Evolutionary conservation across 805 yeast species (phyloP).

Genomic region (Hanseniaspora guilliermondii): DNA sequence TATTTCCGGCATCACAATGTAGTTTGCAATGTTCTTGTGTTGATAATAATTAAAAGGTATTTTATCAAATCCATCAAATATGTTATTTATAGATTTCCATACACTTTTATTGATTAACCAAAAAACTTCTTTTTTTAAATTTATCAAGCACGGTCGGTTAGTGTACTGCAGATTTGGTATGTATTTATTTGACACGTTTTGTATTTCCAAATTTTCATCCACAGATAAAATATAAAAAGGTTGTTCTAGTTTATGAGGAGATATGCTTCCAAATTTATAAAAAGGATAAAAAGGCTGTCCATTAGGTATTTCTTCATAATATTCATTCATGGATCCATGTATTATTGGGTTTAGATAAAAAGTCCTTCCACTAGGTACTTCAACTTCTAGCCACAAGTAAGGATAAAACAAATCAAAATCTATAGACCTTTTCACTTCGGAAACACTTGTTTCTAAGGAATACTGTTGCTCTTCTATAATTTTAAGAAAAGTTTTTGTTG

Average conservation of each 20-base stretch:
- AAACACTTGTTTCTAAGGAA: neutral
- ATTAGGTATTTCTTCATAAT: neutral
- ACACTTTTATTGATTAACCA: constrained; percentile 1
- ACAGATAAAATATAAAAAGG: constrained; percentile 1
- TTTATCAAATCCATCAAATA: neutral
- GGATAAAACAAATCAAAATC: constrained; percentile 11
- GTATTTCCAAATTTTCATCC: neutral
- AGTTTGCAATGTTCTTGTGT: constrained; percentile 12
- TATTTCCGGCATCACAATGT: constrained; percentile 17
- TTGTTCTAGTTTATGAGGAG: constrained; percentile 1
- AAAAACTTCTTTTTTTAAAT: constrained; percentile 1
- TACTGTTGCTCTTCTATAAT: neutral
- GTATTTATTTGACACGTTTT: neutral
- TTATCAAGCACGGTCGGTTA: neutral
- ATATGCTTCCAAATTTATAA: neutral
- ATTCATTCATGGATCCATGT: neutral
- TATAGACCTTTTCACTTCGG: neutral
- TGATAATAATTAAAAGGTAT: neutral
- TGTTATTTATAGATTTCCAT: neutral
- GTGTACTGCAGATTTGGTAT: constrained; percentile 11
- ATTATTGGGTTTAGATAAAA: neutral
- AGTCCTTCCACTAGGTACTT: neutral
- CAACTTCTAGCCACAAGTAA: constrained; percentile 3
- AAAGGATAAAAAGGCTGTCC: constrained; percentile 2
- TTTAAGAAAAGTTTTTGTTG: neutral